Conservation (phyloP, 306 rosid genomes). For the Trichosanthes cucumerina region DNA sequence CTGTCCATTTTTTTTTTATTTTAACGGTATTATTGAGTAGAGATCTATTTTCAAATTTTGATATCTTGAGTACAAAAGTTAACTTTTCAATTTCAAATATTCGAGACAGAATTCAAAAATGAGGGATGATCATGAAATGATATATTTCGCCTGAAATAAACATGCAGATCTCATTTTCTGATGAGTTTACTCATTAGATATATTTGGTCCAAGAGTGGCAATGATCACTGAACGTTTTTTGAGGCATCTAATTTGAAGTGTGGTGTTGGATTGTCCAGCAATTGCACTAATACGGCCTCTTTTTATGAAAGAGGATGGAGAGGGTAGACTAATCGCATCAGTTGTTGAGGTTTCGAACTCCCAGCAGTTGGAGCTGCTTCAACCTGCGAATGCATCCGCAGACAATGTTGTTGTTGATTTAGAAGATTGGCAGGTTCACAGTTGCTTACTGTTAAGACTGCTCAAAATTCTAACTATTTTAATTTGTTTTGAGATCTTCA, state of each 20-base stretch:
- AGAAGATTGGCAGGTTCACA: slow-evolving; percentile 80
- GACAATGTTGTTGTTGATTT: slow-evolving; percentile 64
- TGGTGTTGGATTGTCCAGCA: slow-evolving; percentile 35
- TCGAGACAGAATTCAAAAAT: background rate
- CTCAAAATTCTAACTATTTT: background rate
- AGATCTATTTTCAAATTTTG: background rate
- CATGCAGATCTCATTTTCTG: background rate
- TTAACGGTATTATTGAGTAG: background rate
- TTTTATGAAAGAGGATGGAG: slow-evolving; percentile 44
- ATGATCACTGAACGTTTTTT: background rate
- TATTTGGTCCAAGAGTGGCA: background rate
- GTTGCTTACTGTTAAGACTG: background rate
- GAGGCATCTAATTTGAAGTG: slow-evolving; percentile 1
- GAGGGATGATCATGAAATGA: background rate
- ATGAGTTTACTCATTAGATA: background rate
- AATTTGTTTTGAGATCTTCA: background rate
- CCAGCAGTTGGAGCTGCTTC: slow-evolving; percentile 49
- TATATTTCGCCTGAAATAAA: background rate
- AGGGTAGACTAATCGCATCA: slow-evolving; percentile 47
- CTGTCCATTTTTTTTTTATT: background rate
- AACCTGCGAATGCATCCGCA: slow-evolving; percentile 32
- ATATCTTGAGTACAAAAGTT: background rate
- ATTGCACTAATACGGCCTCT: slow-evolving; percentile 55
- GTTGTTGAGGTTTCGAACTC: slow-evolving; percentile 48
- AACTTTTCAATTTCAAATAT: background rate